phyloP scores from a whole-genome alignment of 2,329 filamentous ascomycete species.

The Trichophyton rubrum region DNA sequence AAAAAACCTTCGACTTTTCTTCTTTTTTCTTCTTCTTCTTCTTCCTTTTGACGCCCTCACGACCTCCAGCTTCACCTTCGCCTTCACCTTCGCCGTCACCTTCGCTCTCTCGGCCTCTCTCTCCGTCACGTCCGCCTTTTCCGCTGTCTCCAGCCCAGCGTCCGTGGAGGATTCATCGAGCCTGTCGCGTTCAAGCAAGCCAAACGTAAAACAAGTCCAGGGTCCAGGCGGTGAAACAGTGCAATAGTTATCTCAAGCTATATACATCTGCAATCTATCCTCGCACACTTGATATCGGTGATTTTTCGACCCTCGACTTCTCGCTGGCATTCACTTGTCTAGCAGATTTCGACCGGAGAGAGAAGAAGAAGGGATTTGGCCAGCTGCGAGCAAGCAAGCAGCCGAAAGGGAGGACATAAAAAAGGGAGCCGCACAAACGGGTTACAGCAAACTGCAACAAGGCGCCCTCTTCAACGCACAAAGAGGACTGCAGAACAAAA shows the following conservation, averaged over 20 bases:
- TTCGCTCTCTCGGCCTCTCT: not conserved
- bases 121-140: not conserved
- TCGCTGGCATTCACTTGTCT: conserved; percentile 40
- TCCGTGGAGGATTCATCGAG: conserved; percentile 4
- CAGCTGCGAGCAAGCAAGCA: not conserved
- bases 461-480: not conserved
- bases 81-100: conserved; percentile 18
- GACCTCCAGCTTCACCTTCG: conserved; percentile 15
- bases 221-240: not conserved
- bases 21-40: not conserved
- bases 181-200: not conserved
- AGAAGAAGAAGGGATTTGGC: not conserved
- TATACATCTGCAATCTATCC: not conserved
- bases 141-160: conserved; percentile 6
- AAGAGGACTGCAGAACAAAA: not conserved
- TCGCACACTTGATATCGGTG: not conserved
- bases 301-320: conserved; percentile 19
- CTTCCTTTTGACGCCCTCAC: conserved; percentile 8
- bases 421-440: not conserved
- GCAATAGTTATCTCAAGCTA: not conserved
- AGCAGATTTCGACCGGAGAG: conserved; percentile 17
- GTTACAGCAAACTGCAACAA: not conserved
- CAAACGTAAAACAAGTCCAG: too few species aligned
- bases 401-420: not conserved
- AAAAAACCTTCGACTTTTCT: not conserved